Conservation (phyloP, 2,329 filamentous ascomycete species). For the Boeremia lycopersici region DNA sequence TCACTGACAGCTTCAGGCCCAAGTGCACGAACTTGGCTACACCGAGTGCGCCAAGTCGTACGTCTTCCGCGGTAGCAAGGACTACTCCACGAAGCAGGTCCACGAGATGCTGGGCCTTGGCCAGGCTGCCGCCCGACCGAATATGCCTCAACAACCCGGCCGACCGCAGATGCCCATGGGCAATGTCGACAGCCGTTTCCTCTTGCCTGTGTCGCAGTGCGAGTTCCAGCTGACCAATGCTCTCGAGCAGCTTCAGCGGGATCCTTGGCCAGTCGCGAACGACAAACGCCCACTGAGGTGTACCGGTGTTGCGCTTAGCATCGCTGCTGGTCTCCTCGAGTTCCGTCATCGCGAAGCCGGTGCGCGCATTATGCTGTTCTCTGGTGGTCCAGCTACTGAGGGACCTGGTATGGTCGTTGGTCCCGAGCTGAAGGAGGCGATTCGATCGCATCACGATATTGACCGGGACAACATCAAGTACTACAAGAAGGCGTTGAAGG, state of each 20-base stretch:
- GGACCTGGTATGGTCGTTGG: conserved; percentile 97
- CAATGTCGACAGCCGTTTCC: conserved; percentile 84
- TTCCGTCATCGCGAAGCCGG: conserved; percentile 95
- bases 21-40: conserved; percentile 98
- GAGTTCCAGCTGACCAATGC: conserved; percentile 98
- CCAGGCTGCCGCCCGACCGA: conserved; percentile 72
- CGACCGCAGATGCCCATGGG: conserved; percentile 71
- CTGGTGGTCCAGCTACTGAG: conserved; percentile 92
- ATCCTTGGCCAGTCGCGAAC: conserved; percentile 95
- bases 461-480: conserved; percentile 99
- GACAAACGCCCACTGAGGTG: conserved; percentile 90
- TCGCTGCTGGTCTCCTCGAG: conserved; percentile 90
- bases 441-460: conserved; percentile 97
- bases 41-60: conserved; percentile 98
- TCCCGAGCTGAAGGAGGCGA: conserved; percentile 92
- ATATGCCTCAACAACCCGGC: conserved; percentile 72
- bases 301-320: conserved; percentile 94
- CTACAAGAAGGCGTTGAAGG: conserved; percentile 98
- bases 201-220: conserved; percentile 91
- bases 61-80: conserved; percentile 96
- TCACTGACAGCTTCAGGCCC: conserved; percentile 62
- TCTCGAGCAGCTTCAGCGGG: conserved; percentile 91
- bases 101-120: conserved; percentile 96
- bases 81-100: conserved; percentile 98
- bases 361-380: conserved; percentile 95